A percentile compares a stretch with the other conserved stretches of the same genome.
These are phyloP conservation scores for Plasmodium gaboni DNA, from an alignment of 169 alveolate genomes.

Conservation along the genomic window DNA sequence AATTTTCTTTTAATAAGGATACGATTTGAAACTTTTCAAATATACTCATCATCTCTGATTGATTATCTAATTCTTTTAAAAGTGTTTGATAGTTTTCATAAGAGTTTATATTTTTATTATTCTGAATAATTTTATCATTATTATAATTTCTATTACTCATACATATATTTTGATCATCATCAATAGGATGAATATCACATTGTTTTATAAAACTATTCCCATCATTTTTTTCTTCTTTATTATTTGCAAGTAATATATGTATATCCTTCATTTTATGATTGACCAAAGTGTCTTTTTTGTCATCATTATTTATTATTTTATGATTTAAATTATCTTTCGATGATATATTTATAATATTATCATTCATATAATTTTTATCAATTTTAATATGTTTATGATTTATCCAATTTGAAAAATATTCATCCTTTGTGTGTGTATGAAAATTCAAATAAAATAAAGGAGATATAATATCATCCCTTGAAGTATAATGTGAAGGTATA, in stretches of 20 bases:
- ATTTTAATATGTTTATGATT: not conserved
- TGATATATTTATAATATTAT: not conserved
- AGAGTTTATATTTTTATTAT: not conserved
- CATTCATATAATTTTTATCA: not conserved
- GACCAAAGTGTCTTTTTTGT: not conserved
- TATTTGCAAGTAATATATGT: not conserved
- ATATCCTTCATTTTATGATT: not conserved
- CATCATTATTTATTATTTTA: not conserved
- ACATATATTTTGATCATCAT: not conserved
- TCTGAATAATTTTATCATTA: not conserved
- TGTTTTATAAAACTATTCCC: no score
- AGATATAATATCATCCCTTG: slow-evolving; percentile 1
- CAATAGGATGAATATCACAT: no score
- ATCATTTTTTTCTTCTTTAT: not conserved
- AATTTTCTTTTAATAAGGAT: slow-evolving; percentile 70
- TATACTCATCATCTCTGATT: slow-evolving; percentile 54
- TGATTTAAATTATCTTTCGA: not conserved
- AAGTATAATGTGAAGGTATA: not conserved
- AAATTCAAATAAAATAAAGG: not conserved
- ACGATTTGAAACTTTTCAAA: slow-evolving; percentile 60
- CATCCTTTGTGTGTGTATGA: not conserved
- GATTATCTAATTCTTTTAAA: slow-evolving; percentile 50
- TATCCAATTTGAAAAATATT: not conserved
- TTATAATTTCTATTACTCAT: not conserved
- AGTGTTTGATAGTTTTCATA: not conserved